Evolutionary conservation across 441 rosid species (phyloP).

Genomic region (Gossypium gossypioides): DNA sequence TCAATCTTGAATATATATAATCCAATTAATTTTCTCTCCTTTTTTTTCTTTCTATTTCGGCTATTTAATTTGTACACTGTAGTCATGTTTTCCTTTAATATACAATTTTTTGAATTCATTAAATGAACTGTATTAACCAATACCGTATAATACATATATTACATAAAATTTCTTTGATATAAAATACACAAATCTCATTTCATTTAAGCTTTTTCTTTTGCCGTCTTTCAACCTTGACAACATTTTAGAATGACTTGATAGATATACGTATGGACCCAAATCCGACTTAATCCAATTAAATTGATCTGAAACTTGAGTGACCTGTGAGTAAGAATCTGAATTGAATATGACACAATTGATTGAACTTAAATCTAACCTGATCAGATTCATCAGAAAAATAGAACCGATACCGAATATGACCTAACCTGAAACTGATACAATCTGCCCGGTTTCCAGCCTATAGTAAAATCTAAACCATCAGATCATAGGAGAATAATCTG

Average conservation of each 20-base stretch:
- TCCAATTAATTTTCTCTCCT: not conserved
- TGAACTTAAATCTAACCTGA: not conserved
- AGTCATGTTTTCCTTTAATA: not conserved
- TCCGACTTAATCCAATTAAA: not conserved
- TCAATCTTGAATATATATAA: too few species aligned
- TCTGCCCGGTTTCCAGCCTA: not conserved
- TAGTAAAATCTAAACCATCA: not conserved
- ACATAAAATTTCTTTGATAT: not conserved
- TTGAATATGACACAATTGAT: not conserved
- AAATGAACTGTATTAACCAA: not conserved
- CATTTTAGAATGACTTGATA: not conserved
- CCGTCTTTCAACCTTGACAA: not conserved
- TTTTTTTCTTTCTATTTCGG: not conserved
- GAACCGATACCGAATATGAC: not conserved
- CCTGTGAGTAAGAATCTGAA: not conserved
- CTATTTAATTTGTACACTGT: not conserved
- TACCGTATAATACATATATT: not conserved
- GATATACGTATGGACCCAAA: not conserved
- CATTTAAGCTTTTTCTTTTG: too few species aligned
- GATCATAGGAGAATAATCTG: not conserved
- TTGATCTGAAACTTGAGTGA: not conserved
- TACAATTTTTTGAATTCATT: not conserved
- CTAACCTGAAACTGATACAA: not conserved
- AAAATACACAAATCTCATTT: too few species aligned
- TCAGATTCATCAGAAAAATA: not conserved